These are phyloP conservation scores for Termitomyces sp. DNA, from an alignment of 768 basidiomycete species.

Conservation along the genomic window DNA sequence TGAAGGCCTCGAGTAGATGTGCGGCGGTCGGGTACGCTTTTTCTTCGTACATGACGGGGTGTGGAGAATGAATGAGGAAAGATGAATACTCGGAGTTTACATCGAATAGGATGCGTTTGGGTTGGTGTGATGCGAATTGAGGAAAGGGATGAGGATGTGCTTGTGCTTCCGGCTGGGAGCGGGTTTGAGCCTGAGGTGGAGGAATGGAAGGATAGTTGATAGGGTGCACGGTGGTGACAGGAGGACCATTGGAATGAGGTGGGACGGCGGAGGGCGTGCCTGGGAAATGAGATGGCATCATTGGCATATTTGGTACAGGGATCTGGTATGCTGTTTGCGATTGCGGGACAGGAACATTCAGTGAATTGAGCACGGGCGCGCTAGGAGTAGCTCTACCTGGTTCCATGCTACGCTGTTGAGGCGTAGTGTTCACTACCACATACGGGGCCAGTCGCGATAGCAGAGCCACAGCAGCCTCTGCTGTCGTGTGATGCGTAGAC, in stretches of 20 bases:
- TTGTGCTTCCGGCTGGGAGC: neutral
- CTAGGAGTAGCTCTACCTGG: neutral
- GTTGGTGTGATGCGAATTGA: neutral
- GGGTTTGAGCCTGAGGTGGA: neutral
- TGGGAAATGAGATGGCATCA: too few species aligned
- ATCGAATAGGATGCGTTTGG: conserved; percentile 31
- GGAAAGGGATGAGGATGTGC: neutral
- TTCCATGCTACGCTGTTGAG: neutral
- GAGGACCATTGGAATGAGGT: neutral
- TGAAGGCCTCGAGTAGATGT: conserved; percentile 75
- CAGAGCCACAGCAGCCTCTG: neutral
- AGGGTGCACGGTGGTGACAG: too few species aligned
- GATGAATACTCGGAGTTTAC: conserved; percentile 33
- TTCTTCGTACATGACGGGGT: conserved; percentile 52
- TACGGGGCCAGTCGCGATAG: neutral
- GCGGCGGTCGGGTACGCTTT: conserved; percentile 60
- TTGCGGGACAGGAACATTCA: neutral
- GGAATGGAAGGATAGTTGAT: neutral
- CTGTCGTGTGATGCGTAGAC: neutral
- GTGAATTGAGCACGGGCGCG: neutral
- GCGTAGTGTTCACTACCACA: neutral
- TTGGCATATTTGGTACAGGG: neutral
- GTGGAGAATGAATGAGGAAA: conserved; percentile 64
- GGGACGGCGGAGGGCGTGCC: neutral
- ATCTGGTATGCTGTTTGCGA: neutral